A percentile compares a stretch with the other conserved stretches of the same genome.
These are phyloP conservation scores for Cajanus cajan DNA, from an alignment of 306 rosid genomes.

Conservation along the genomic window DNA sequence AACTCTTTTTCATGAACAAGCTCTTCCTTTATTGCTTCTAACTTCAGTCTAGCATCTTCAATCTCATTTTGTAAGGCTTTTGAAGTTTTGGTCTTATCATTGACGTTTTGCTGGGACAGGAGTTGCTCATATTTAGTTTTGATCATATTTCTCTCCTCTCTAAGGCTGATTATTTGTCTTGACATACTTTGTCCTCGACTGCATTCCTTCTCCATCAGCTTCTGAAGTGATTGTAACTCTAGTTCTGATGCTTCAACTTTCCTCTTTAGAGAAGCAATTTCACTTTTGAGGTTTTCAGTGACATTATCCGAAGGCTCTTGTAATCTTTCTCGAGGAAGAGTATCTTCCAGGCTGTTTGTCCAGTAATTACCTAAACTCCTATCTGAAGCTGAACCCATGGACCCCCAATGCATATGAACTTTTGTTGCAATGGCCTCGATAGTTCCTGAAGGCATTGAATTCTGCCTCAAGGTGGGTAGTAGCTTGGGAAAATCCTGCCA, in stretches of 20 bases:
- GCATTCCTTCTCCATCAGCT: background rate
- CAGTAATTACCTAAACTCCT: background rate
- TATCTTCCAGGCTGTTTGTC: background rate
- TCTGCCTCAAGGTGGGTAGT: background rate
- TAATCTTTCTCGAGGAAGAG: background rate
- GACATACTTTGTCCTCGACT: background rate
- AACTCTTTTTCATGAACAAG: background rate
- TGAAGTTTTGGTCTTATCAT: background rate
- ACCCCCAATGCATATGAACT: background rate
- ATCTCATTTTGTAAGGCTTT: background rate
- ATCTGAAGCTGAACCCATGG: background rate
- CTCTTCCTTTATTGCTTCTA: slow-evolving; percentile 3
- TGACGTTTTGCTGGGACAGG: background rate
- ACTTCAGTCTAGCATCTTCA: background rate
- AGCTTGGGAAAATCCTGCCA: background rate
- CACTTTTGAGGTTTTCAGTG: background rate
- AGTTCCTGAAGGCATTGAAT: slow-evolving; percentile 5
- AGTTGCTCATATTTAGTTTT: slow-evolving; percentile 3
- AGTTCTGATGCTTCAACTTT: background rate
- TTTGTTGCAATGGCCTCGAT: background rate
- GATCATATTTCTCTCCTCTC: background rate
- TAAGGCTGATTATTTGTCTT: background rate
- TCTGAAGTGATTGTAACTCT: background rate
- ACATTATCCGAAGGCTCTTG: background rate
- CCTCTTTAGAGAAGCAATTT: background rate